A percentile compares a stretch with the other conserved stretches of the same genome.
Evolutionary conservation across 176 grass and related monocot species (phyloP).

Genomic region (Juncus inflexus): DNA sequence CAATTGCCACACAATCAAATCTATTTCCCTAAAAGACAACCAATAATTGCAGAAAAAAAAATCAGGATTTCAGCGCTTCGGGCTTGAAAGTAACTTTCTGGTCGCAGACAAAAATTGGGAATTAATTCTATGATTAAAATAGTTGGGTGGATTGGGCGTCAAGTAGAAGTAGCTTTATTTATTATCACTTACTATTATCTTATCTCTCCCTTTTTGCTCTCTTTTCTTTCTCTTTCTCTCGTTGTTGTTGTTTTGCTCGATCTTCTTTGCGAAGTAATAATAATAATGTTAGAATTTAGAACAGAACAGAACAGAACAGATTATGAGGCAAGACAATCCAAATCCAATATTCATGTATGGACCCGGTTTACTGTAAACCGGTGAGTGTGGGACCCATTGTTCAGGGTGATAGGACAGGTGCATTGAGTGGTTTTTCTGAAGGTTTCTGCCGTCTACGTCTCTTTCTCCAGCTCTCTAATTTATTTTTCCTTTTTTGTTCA

Average conservation of each 20-base stretch:
- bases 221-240: not conserved
- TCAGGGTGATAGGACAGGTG: too few species aligned
- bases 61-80: too few species aligned
- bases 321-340: not conserved
- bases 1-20: conserved; percentile 3
- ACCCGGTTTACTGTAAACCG: too few species aligned
- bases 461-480: too few species aligned
- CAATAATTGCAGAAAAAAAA: conserved; percentile 1
- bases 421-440: too few species aligned
- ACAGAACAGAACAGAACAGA: not conserved
- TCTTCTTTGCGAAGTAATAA: conserved; percentile 23
- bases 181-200: not conserved
- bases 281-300: conserved; percentile 13
- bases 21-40: conserved; percentile 13
- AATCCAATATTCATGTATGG: too few species aligned
- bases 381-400: too few species aligned
- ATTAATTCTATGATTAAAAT: not conserved
- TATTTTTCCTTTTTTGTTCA: too few species aligned
- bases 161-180: conserved; percentile 2
- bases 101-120: not conserved
- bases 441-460: too few species aligned
- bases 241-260: conserved; percentile 16
- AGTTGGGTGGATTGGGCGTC: conserved; percentile 18
- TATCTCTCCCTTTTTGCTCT: too few species aligned
- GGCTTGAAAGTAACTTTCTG: not conserved